Evolutionary conservation across 2,329 filamentous ascomycete species (phyloP), one percentile per base, ranked within the genome.

Genomic region (Arthrobotrys sinensis): DNA sequence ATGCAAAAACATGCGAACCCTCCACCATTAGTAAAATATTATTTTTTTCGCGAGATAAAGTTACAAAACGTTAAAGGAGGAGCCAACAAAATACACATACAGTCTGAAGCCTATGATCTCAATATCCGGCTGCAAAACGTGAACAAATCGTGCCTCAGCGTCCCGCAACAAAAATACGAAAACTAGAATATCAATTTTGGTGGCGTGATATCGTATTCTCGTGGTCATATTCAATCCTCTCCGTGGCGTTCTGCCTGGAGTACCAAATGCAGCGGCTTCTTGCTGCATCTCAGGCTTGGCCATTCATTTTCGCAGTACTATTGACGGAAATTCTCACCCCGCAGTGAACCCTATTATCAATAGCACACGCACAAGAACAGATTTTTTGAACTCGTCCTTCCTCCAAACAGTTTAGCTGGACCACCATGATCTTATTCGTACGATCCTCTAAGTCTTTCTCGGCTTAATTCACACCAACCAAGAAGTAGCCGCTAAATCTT

Each of bases 241-340:
- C 16, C 19, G 52, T 55, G 52, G 32, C 52, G n/a, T 38, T 14
- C 50, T 53, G 7, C 1, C 50, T 34, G 3, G 28, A n/a, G 24
- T 10, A 16, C n/a, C 50, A n/a, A n/a, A 53, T 34, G 21, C 36
- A 38, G 6, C 36, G 8, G 36, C 6, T 14, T 50, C 19, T 7
- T 43, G 55, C 38, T 40, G 12, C 16, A 60, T 40, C 32, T 46
- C 10, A 21, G 19, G 16, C 60, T 64, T 40, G 34, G 34, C 53
- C 34, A 12, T n/a, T 1, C 34, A 24, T 40, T 11, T 60, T 60
- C 52, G 34, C 32, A 43, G 8, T 55, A 45, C 38, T 19, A 71
- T 71, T 71, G 67, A 71, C 14, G 67, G 67, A 71, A 71, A 43
- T 71, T 71, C 32, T 71, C 19, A 12, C 28, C 16, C 66, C 66